phyloP scores from a whole-genome alignment of 352 stramenopile species.

The Globisporangium polare region DNA sequence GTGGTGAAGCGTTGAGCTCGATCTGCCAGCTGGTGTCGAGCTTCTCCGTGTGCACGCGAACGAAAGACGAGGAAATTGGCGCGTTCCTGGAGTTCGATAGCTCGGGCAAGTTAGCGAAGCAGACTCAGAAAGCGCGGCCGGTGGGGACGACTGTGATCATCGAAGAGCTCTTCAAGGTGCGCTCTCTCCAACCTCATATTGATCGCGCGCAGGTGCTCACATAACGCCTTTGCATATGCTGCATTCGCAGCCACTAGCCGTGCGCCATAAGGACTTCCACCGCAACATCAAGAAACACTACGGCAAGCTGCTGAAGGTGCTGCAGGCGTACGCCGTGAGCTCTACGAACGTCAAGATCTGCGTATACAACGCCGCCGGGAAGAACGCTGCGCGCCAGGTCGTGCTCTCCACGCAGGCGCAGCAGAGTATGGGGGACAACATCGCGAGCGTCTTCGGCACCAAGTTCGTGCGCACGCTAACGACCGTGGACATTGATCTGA shows the following conservation, averaged over 20 bases:
- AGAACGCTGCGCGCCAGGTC: slow-evolving; percentile 39
- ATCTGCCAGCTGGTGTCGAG: slow-evolving; percentile 88
- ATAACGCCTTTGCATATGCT: neutral
- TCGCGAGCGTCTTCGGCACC: slow-evolving; percentile 88
- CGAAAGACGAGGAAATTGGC: slow-evolving; percentile 63
- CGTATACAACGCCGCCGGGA: slow-evolving; percentile 51
- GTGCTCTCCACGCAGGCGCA: slow-evolving; percentile 72
- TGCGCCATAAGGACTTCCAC: slow-evolving; percentile 91
- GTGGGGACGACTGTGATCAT: slow-evolving; percentile 94
- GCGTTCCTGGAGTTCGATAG: slow-evolving; percentile 81
- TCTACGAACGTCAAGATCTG: slow-evolving; percentile 54
- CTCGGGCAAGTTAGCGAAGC: slow-evolving; percentile 53
- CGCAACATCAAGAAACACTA: slow-evolving; percentile 94
- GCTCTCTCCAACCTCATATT: neutral
- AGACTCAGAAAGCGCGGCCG: slow-evolving; percentile 55
- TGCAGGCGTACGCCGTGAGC: slow-evolving; percentile 85
- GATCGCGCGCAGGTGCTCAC: neutral
- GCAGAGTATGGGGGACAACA: slow-evolving; percentile 72
- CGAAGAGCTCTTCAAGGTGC: slow-evolving; percentile 88
- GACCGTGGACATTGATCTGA: slow-evolving; percentile 70
- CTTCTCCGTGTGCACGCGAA: slow-evolving; percentile 89
- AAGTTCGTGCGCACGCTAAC: slow-evolving; percentile 88
- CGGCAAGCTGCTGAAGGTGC: slow-evolving; percentile 86
- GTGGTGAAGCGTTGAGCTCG: slow-evolving; percentile 94
- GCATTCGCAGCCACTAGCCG: slow-evolving; percentile 70